These are phyloP conservation scores for Hypomyces rosellus DNA, from an alignment of 2,329 filamentous ascomycete species.

Conservation along the genomic window DNA sequence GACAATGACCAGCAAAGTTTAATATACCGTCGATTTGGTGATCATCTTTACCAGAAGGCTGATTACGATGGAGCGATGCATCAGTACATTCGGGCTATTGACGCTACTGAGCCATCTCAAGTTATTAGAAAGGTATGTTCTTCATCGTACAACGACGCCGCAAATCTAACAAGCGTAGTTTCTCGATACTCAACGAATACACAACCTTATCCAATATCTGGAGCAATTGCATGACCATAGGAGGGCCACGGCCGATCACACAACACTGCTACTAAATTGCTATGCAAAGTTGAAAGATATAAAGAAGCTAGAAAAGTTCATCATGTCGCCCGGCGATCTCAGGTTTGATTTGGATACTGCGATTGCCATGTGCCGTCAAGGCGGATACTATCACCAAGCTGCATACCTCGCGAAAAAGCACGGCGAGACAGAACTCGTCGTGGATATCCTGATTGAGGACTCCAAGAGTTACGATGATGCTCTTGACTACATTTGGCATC, in stretches of 20 bases:
- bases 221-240: conserved; percentile 94
- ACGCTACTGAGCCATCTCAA: conserved; percentile 92
- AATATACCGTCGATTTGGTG: conserved; percentile 90
- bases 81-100: conserved; percentile 92
- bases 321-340: conserved; percentile 87
- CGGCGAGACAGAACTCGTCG: conserved; percentile 85
- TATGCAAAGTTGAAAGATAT: conserved; percentile 98
- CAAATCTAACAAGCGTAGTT: conserved; percentile 47
- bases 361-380: conserved; percentile 95
- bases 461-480: conserved; percentile 86
- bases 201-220: conserved; percentile 93
- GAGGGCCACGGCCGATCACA: conserved; percentile 90
- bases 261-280: conserved; percentile 88
- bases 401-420: conserved; percentile 93
- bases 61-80: conserved; percentile 99
- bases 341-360: conserved; percentile 97
- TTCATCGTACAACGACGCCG: too few species aligned
- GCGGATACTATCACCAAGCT: conserved; percentile 93
- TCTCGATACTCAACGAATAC: conserved; percentile 92
- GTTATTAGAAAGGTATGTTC: conserved; percentile 75
- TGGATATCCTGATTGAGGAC: conserved; percentile 94
- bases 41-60: conserved; percentile 88
- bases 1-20: conserved; percentile 76
- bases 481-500: conserved; percentile 81
- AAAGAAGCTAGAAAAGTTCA: conserved; percentile 91